Base-by-base conservation (phyloP, 306 rosid genomes). In the Comarum palustre region DNA sequence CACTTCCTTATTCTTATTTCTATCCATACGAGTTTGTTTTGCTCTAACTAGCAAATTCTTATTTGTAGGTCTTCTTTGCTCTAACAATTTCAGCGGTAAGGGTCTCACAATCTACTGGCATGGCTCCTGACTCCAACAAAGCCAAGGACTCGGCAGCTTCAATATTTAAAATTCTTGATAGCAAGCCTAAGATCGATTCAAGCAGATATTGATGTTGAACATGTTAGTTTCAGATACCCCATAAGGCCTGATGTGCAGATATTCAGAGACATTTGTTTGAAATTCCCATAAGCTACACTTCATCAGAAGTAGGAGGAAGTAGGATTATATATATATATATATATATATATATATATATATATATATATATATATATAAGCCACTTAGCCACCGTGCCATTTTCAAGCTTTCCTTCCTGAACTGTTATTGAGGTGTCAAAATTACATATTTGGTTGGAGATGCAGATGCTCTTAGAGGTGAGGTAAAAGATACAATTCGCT, bases 101-200 rank as follows among this genome's bases (percentile, higher is more conserved):
- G 6, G 78, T 94, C 76, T 94, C 97, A 69, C 94, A 89, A 42
- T 42, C 88, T 38, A 86, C 74, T 65, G 83, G 85, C 71, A 47
- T 86, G 86, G 96, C 91, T 72, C 94, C 96, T 16, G 96, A 94
- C 82, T 71, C 88, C 66, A 81, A 57, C 85, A 94, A 94, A 80
- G 98, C 97, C 66, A 86, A 75, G 82, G 95, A 91, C 71, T 91
- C 98, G 17, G 50, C 96, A 27, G 87, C 87, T 59, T 94, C 99
- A 22, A 86, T 94, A 78, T 89, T 84, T 77, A 75, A 82, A 77
- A 91, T 91, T 25, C 90, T 94, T 16, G 99, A 94, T 72, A 82
- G 85, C 63, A 80, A 69, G 77, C 93, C 96, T 27, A 55, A 8
- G 6, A 94, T 91, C 55, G 96, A 94, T 75, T 84, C 95, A 12